Percentiles rank a stretch among this genome's conserved stretches.
These are phyloP conservation scores for Calophaca sinica DNA, from an alignment of 306 rosid genomes.

Conservation along the genomic window DNA sequence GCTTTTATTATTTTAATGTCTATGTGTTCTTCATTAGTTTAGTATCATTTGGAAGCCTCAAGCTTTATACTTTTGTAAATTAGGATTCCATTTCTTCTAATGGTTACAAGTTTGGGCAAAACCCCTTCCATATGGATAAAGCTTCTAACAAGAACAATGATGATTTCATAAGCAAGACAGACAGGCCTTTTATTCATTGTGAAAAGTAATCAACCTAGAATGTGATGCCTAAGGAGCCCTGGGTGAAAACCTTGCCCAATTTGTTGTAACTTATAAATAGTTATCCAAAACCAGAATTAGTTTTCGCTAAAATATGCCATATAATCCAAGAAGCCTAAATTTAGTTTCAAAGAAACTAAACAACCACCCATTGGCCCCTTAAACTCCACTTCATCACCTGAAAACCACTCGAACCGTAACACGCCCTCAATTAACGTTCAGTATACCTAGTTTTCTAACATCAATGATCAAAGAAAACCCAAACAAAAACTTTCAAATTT, in stretches of 20 bases:
- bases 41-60: neutral
- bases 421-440: slow-evolving; percentile 9
- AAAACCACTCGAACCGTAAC: slow-evolving; percentile 10
- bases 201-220: neutral
- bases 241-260: neutral
- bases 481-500: slow-evolving; percentile 11
- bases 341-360: neutral
- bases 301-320: neutral
- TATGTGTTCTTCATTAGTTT: neutral
- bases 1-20: neutral
- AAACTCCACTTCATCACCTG: neutral
- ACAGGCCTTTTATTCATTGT: neutral
- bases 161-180: slow-evolving; percentile 10
- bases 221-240: slow-evolving; percentile 19
- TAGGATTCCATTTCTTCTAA: slow-evolving; percentile 9
- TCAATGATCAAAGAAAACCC: neutral
- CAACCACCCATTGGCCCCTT: slow-evolving; percentile 5
- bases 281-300: slow-evolving; percentile 21
- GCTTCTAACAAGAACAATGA: slow-evolving; percentile 10
- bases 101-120: neutral
- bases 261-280: neutral
- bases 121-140: slow-evolving; percentile 4
- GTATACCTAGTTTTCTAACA: slow-evolving; percentile 1
- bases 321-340: slow-evolving; percentile 9
- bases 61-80: neutral